A percentile compares a stretch with the other conserved stretches of the same genome.
phyloP scores from a whole-genome alignment of 140 eudicot species.

The Oenanthe javanica region DNA sequence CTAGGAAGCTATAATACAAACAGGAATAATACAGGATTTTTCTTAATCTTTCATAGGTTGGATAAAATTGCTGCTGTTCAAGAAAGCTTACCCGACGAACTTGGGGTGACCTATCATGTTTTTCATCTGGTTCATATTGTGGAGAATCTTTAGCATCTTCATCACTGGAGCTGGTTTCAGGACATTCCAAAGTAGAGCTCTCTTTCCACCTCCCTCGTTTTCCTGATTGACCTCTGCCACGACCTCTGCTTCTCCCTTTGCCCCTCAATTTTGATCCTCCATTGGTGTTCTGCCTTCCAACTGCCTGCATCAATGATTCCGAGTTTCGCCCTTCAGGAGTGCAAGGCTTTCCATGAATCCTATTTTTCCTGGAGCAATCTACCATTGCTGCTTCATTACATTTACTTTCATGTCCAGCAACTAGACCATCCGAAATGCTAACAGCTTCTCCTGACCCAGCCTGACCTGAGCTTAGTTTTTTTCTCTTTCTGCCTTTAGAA shows the following conservation, averaged over 20 bases:
- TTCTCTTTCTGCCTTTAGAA: slow-evolving; percentile 33
- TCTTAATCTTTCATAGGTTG: not conserved
- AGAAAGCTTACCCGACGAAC: slow-evolving; percentile 55
- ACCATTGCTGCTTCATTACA: slow-evolving; percentile 11
- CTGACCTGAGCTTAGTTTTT: slow-evolving; percentile 25
- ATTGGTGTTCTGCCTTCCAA: slow-evolving; percentile 15
- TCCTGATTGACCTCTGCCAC: slow-evolving; percentile 27
- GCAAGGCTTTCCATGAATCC: slow-evolving; percentile 9
- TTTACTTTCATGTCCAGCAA: slow-evolving; percentile 14
- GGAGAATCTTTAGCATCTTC: slow-evolving; percentile 23
- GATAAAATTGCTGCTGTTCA: not conserved
- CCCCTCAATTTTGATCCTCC: slow-evolving; percentile 28
- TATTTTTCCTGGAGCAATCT: slow-evolving; percentile 21
- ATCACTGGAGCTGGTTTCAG: slow-evolving; percentile 42
- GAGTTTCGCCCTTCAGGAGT: slow-evolving; percentile 5
- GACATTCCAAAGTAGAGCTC: slow-evolving; percentile 22
- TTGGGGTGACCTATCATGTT: slow-evolving; percentile 17
- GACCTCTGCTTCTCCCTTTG: slow-evolving; percentile 32
- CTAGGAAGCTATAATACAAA: not conserved
- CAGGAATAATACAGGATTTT: too few relatives aligned
- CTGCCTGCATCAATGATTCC: slow-evolving; percentile 13
- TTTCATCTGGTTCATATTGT: slow-evolving; percentile 28
- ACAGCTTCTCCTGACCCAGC: slow-evolving; percentile 17
- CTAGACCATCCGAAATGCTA: slow-evolving; percentile 5
- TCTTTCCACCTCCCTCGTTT: slow-evolving; percentile 40